phyloP scores from a whole-genome alignment of 2,329 filamentous ascomycete species.

The Pyricularia pennisetigena region DNA sequence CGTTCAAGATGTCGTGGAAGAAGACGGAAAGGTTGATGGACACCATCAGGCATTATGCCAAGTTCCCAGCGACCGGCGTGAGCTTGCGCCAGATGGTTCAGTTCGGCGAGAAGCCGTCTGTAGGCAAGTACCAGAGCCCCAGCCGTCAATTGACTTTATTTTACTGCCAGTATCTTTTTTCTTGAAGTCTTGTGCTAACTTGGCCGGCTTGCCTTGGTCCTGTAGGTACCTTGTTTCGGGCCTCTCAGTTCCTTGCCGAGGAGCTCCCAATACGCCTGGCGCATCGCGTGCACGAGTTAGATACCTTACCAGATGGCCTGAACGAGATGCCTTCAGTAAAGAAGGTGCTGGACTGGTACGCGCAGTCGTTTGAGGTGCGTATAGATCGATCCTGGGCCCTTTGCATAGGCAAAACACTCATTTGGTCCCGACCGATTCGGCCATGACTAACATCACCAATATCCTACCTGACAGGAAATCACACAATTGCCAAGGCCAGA shows the following conservation, averaged over 20 bases:
- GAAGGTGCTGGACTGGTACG: conserved; percentile 96
- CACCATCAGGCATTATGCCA: conserved; percentile 94
- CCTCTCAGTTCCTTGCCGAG: conserved; percentile 96
- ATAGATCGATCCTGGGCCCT: not conserved
- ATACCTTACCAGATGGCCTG: conserved; percentile 85
- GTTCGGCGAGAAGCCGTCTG: conserved; percentile 89
- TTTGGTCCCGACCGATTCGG: not conserved
- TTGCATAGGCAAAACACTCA: not conserved
- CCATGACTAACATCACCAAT: not conserved
- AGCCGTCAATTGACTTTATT: not conserved
- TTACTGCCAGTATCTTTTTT: not conserved
- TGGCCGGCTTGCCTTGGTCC: not conserved
- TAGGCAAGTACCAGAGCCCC: conserved; percentile 46
- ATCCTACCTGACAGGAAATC: conserved; percentile 58
- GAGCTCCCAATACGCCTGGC: conserved; percentile 94
- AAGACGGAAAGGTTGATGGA: conserved; percentile 85
- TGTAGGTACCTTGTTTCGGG: conserved; percentile 86
- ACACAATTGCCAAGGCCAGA: conserved; percentile 73
- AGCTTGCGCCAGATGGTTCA: conserved; percentile 98
- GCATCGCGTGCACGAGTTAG: conserved; percentile 90
- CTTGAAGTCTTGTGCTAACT: not conserved
- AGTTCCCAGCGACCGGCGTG: conserved; percentile 91
- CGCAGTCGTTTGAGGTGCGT: conserved; percentile 93
- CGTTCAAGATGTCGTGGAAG: conserved; percentile 79
- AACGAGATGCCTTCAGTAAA: conserved; percentile 97